A percentile compares a stretch with the other conserved stretches of the same genome.
Conservation (phyloP, 768 basidiomycete species). For the Ramaria rubella region DNA sequence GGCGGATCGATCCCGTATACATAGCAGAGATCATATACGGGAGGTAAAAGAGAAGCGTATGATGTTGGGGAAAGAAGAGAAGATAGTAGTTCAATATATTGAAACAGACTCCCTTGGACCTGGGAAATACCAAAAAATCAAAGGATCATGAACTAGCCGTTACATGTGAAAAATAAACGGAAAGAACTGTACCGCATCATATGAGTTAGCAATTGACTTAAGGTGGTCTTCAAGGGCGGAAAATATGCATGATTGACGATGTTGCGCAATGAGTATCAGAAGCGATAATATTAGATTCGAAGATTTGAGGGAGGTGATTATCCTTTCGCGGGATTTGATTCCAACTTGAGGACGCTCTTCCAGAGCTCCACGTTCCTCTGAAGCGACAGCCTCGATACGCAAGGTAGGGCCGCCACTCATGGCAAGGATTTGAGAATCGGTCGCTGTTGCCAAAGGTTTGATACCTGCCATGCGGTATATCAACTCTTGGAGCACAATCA, state of each 20-base stretch:
- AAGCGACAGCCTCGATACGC: constrained; percentile 84
- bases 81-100: constrained; percentile 85
- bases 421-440: constrained; percentile 79
- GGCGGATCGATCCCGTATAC: constrained; percentile 77
- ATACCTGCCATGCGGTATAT: constrained; percentile 96
- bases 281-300: constrained; percentile 75
- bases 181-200: constrained; percentile 70
- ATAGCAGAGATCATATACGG: constrained; percentile 63
- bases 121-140: constrained; percentile 27
- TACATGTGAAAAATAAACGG: constrained; percentile 12
- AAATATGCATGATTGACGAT: constrained; percentile 79
- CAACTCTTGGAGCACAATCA: constrained; percentile 86
- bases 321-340: constrained; percentile 7
- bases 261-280: constrained; percentile 87
- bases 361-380: constrained; percentile 64
- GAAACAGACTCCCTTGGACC: constrained; percentile 88
- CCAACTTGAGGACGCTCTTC: constrained; percentile 7
- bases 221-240: constrained; percentile 67
- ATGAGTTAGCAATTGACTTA: constrained; percentile 81
- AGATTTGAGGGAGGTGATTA: constrained; percentile 7
- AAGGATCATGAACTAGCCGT: neutral
- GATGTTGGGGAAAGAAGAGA: constrained; percentile 64
- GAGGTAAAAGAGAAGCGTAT: constrained; percentile 69
- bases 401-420: constrained; percentile 89
- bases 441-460: constrained; percentile 82